Conservation (phyloP, 208 protist species). For the Trypanosoma congolense region DNA sequence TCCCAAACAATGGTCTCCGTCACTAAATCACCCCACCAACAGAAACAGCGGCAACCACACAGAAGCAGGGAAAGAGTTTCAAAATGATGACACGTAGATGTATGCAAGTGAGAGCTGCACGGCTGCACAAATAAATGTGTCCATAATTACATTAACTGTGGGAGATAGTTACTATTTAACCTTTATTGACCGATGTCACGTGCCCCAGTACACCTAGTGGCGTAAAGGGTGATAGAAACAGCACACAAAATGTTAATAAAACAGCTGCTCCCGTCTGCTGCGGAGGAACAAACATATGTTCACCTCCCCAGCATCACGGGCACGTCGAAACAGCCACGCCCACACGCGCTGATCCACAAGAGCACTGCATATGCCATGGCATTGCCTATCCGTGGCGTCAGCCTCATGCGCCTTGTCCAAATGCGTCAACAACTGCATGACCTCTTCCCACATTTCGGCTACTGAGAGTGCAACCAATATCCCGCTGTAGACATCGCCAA, state of each 20-base stretch:
- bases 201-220: no score
- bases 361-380: slow-evolving; percentile 16
- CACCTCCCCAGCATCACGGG: slow-evolving; percentile 51
- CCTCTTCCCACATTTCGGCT: slow-evolving; percentile 26
- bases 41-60: no score
- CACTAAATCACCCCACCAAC: no score
- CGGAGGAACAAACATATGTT: slow-evolving; percentile 53
- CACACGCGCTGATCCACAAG: slow-evolving; percentile 43
- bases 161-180: no score
- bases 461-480: slow-evolving; percentile 23
- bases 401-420: slow-evolving; percentile 14
- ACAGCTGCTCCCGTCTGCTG: slow-evolving; percentile 47
- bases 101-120: no score
- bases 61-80: no score
- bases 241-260: slow-evolving; percentile 36
- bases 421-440: slow-evolving; percentile 11
- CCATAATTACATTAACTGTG: no score
- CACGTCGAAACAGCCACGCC: slow-evolving; percentile 46
- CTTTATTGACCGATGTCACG: no score
- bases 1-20: no score
- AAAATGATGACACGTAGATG: no score
- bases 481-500: slow-evolving; percentile 31
- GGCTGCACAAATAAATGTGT: no score
- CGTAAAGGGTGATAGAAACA: no score
- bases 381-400: not conserved